Evolutionary conservation across 495 filamentous ascomycete genomes (phyloP).

Genomic region (Lophiotrema nucula): DNA sequence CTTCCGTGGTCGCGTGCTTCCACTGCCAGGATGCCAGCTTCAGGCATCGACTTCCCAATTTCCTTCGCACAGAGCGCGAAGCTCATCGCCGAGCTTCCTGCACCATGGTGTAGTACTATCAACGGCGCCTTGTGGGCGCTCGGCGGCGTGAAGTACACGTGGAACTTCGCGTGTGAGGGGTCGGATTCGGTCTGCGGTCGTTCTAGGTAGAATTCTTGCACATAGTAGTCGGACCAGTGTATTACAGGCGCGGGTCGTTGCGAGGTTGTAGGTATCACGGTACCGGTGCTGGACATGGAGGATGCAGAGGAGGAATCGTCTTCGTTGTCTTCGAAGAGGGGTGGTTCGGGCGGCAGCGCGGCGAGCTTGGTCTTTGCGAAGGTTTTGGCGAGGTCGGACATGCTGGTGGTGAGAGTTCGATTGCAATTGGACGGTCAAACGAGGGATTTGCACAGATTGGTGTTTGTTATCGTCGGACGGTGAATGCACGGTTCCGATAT

Average conservation of each 20-base stretch:
- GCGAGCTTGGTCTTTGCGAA: slow-evolving; percentile 79
- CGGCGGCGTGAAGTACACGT: slow-evolving; percentile 80
- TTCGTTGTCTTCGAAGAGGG: slow-evolving; percentile 45
- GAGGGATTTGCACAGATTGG: neutral
- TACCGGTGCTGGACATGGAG: slow-evolving; percentile 84
- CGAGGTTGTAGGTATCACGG: slow-evolving; percentile 75
- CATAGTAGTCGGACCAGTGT: slow-evolving; percentile 88
- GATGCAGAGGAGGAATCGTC: slow-evolving; percentile 70
- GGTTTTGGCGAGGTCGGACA: slow-evolving; percentile 84
- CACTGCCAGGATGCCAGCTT: slow-evolving; percentile 76
- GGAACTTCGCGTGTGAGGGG: slow-evolving; percentile 60
- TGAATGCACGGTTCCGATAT: neutral
- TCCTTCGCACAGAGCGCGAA: slow-evolving; percentile 78
- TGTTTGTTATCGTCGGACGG: neutral
- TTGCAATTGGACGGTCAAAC: too few relatives aligned
- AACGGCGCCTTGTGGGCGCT: slow-evolving; percentile 62
- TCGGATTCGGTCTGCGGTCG: slow-evolving; percentile 24
- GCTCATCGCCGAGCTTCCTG: slow-evolving; percentile 83
- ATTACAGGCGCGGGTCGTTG: slow-evolving; percentile 53
- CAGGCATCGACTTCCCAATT: slow-evolving; percentile 72
- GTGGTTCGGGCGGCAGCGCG: slow-evolving; percentile 57
- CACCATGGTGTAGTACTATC: slow-evolving; percentile 87
- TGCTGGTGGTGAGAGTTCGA: slow-evolving; percentile 38
- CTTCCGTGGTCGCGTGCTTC: slow-evolving; percentile 87
- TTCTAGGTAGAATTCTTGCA: slow-evolving; percentile 74